Conservation (phyloP, 78 protist genomes). For the Diacronema lutheri region DNA sequence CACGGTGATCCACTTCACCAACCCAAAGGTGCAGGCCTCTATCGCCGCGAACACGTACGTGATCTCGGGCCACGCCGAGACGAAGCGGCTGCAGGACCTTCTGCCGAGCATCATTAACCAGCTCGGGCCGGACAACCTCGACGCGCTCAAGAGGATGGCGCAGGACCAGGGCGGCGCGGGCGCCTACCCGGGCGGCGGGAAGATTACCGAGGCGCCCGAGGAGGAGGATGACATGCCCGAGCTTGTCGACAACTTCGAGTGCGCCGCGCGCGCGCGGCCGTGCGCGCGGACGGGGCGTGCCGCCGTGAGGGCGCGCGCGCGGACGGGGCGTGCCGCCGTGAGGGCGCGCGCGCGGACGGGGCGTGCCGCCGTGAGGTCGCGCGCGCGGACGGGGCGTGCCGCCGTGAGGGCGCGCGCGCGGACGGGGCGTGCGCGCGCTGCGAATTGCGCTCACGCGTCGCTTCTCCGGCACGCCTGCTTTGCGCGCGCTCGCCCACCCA, state of each 20-base stretch:
- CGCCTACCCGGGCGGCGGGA: background rate
- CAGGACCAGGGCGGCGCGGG: background rate
- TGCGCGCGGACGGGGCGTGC: no score
- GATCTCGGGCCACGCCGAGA: conserved; percentile 48
- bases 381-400: no score
- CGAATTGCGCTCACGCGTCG: no score
- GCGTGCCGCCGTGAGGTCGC: no score
- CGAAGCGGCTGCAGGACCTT: conserved; percentile 54
- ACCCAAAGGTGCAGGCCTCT: conserved; percentile 59
- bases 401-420: no score
- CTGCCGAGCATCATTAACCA: conserved; percentile 63
- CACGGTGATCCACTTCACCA: conserved; percentile 51
- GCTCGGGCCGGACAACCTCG: conserved; percentile 61
- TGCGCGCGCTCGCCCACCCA: no score
- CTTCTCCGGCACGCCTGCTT: no score
- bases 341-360: no score
- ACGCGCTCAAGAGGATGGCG: conserved; percentile 40
- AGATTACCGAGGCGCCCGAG: background rate
- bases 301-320: no score
- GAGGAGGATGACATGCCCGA: conserved; percentile 39
- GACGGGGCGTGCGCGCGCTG: no score
- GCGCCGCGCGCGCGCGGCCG: no score
- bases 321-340: no score
- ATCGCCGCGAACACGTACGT: conserved; percentile 63
- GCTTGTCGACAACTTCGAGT: conserved; percentile 25